Evolutionary conservation across 148 eudicot species (phyloP).

Genomic region (Camellia lanceoleosa): DNA sequence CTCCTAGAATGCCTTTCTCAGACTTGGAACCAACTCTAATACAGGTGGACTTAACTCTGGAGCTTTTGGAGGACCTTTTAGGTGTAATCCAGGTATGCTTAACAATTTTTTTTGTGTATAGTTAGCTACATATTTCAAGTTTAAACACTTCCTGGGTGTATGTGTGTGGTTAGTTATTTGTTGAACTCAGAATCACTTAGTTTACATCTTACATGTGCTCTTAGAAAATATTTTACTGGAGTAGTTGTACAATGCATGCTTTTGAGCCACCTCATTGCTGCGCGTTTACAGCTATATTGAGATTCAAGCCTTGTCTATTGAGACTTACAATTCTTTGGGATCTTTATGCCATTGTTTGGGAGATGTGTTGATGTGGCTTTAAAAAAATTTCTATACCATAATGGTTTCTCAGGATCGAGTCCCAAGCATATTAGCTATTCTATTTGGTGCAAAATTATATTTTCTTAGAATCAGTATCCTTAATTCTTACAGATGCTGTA

Average conservation of each 20-base stretch:
- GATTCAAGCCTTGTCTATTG: slow-evolving; percentile 6
- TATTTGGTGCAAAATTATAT: background rate
- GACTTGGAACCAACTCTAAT: slow-evolving; percentile 9
- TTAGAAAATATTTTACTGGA: background rate
- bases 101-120: background rate
- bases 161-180: background rate
- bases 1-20: background rate
- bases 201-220: background rate
- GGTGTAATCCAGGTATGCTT: slow-evolving; percentile 67
- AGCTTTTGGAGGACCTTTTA: slow-evolving; percentile 78
- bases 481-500: background rate
- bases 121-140: background rate
- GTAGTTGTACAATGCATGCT: background rate
- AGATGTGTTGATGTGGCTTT: background rate
- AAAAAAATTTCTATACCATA: background rate
- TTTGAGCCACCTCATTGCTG: background rate
- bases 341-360: background rate
- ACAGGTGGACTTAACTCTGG: slow-evolving; percentile 76
- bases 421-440: background rate
- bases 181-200: background rate
- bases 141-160: background rate
- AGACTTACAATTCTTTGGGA: background rate
- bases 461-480: background rate
- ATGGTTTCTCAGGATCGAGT: background rate
- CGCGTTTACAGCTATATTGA: background rate